Conservation (phyloP, 345 rosid genomes). For the Conringia planisiliqua region DNA sequence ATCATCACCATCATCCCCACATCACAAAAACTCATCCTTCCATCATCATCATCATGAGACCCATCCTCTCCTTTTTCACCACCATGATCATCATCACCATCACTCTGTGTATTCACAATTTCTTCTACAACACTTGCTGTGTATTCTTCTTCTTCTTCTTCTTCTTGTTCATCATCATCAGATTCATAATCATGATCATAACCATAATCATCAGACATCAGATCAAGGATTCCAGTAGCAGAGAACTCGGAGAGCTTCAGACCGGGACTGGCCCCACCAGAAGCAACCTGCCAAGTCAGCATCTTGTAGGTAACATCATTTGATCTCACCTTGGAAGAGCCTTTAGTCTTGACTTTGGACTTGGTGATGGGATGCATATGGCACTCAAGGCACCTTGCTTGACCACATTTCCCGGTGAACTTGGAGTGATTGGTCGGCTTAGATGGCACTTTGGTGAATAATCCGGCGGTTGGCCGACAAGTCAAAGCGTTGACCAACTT, state of each 20-base stretch:
- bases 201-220: constrained; percentile 34
- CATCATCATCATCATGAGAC: constrained; percentile 10
- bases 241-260: constrained; percentile 49
- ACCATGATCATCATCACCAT: neutral
- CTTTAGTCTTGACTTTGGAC: constrained; percentile 31
- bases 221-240: constrained; percentile 48
- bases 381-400: constrained; percentile 41
- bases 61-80: neutral
- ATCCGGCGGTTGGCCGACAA: constrained; percentile 50
- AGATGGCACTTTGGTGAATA: constrained; percentile 44
- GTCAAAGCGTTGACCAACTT: constrained; percentile 36
- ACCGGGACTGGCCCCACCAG: constrained; percentile 47
- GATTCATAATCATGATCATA: constrained; percentile 13
- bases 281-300: constrained; percentile 52
- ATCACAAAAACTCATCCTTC: constrained; percentile 30
- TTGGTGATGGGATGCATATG: constrained; percentile 31
- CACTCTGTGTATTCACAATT: constrained; percentile 8
- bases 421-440: constrained; percentile 84
- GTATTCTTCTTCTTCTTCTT: constrained; percentile 10
- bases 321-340: constrained; percentile 47
- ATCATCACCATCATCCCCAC: constrained; percentile 34
- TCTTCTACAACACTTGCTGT: constrained; percentile 10
- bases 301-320: constrained; percentile 29
- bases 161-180: neutral
- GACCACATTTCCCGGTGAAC: constrained; percentile 68